phyloP scores from a whole-genome alignment of 2,329 filamentous ascomycete species.

The Cadophora gregata region DNA sequence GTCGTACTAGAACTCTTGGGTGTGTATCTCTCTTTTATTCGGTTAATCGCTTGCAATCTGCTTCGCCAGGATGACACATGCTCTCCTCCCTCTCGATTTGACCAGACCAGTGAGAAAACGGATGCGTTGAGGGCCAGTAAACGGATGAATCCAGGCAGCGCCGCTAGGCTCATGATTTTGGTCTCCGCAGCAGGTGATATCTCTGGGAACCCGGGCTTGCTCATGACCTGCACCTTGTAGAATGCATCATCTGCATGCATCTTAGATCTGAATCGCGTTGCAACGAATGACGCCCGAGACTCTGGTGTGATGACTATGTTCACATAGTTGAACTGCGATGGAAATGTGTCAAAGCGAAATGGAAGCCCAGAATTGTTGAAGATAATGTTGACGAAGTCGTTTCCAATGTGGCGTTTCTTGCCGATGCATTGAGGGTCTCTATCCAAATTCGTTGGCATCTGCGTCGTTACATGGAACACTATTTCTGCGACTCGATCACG shows the following conservation, averaged over 20 bases:
- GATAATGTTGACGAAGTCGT: conserved; percentile 97
- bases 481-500: conserved; percentile 94
- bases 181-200: conserved; percentile 88
- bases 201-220: conserved; percentile 86
- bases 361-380: conserved; percentile 95
- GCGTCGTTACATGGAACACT: conserved; percentile 92
- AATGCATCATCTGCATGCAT: conserved; percentile 57
- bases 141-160: conserved; percentile 84
- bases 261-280: conserved; percentile 57
- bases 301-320: conserved; percentile 95
- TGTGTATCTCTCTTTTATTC: conserved; percentile 73
- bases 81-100: conserved; percentile 75
- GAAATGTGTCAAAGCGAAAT: conserved; percentile 90
- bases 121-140: conserved; percentile 91
- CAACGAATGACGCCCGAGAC: conserved; percentile 77
- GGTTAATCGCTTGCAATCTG: conserved; percentile 82
- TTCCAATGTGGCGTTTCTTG: conserved; percentile 96
- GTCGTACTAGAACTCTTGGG: conserved; percentile 48
- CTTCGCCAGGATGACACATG: conserved; percentile 90
- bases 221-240: conserved; percentile 89
- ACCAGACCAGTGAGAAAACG: conserved; percentile 93
- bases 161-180: conserved; percentile 85
- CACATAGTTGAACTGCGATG: conserved; percentile 94
- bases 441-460: conserved; percentile 91
- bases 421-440: conserved; percentile 76